phyloP scores from a whole-genome alignment of 2,329 filamentous ascomycete species.

The Sclerotinia glacialis region DNA sequence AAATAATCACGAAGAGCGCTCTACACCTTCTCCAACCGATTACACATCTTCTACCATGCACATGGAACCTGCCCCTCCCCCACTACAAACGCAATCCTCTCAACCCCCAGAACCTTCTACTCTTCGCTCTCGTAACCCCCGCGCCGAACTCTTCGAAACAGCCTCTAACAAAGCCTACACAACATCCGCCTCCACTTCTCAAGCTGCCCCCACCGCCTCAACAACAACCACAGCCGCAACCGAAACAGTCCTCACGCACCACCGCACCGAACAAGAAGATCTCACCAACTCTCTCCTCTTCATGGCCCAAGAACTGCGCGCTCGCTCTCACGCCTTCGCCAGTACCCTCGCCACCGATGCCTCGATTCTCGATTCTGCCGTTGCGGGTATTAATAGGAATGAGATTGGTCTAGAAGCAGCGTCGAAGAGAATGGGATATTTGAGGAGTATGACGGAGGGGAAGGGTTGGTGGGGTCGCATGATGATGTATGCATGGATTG shows the following conservation, averaged over 20 bases:
- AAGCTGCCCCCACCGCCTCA: conserved; percentile 33
- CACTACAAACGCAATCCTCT: conserved; percentile 13
- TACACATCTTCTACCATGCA: conserved; percentile 19
- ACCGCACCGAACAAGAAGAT: conserved; percentile 78
- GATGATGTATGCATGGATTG: conserved; percentile 81
- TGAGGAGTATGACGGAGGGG: conserved; percentile 81
- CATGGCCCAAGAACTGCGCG: conserved; percentile 76
- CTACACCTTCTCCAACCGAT: conserved; percentile 25
- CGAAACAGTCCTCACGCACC: conserved; percentile 71
- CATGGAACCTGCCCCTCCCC: conserved; percentile 2
- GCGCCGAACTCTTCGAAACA: conserved; percentile 12
- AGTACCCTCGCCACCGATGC: conserved; percentile 69
- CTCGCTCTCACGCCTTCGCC: conserved; percentile 69
- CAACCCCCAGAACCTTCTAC: conserved; percentile 25
- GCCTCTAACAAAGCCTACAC: conserved; percentile 26
- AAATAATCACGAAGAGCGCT: conserved; percentile 1
- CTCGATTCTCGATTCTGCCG: conserved; percentile 67
- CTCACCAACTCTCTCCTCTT: conserved; percentile 77
- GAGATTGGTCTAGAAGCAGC: conserved; percentile 74
- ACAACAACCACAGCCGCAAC: conserved; percentile 55
- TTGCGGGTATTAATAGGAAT: conserved; percentile 73
- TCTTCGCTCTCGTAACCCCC: conserved; percentile 32
- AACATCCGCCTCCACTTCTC: conserved; percentile 42
- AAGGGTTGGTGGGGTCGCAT: conserved; percentile 78
- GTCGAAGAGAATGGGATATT: conserved; percentile 69